Evolutionary conservation across 192 early-diverging fungal genomes (phyloP), one percentile per base, ranked within the genome.

Genomic region (Lobulomyces angularis): DNA sequence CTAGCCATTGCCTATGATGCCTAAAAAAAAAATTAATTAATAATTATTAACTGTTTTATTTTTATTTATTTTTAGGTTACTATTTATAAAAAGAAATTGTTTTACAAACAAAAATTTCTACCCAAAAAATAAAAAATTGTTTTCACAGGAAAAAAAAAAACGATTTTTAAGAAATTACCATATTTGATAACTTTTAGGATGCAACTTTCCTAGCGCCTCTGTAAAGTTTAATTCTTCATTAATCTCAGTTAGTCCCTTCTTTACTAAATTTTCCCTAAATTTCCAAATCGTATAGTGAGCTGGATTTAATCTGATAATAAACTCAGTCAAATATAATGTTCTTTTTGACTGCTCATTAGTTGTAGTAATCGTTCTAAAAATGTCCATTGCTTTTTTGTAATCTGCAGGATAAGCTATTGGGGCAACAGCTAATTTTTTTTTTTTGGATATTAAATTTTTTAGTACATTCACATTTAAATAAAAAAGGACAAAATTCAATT

Each of bases 231-330:
- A 67, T 53, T 99, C 95, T 5, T 49, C 41, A 6, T 56, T 37
- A 17, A 92, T 48, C 58, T 86, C 71, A 99, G 55, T 9, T 83
- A 61, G 22, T 82, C 68, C 46, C 85, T 84, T 40, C 95, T 85
- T 50, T 87, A 92, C 37, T 84, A 66, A 80, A 80, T 70, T 43
- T 0, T 54, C 31, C 18, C 30, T 22, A 26, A 20, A 9, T 2
- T 62, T 83, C 95, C 96, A 99, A 11, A 87, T 77, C 20, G 86
- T 88, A 56, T 97, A 99, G 69, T 97, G 91, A 1, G 83, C 81
- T 6, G 96, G 83, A 56, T 91, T 95, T 37, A 77, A 46, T 17
- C 74, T 53, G 37, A 99, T 79, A 35, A 95, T 85, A 22, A 67
- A 63, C 39, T 63, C 62, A 1, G 89, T 93, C 37, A 99, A 62